phyloP scores from a whole-genome alignment of 768 basidiomycete genomes.

The Trametes elegans region DNA sequence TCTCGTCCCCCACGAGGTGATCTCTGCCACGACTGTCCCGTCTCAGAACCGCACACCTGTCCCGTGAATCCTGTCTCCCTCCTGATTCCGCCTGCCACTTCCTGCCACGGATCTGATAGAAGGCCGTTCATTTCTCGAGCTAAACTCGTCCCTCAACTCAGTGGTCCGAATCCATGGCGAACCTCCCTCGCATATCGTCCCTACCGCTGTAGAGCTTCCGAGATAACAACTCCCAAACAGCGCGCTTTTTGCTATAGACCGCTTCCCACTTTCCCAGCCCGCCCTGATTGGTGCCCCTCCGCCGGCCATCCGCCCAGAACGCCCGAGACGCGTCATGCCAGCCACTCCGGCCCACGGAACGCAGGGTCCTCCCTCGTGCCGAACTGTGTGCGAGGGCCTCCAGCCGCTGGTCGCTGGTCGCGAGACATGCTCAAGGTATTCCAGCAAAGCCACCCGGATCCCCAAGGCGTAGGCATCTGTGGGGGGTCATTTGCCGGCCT shows the following conservation, averaged over 20 bases:
- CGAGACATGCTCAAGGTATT: background rate
- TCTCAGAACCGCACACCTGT: background rate
- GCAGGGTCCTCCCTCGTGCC: background rate
- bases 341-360: background rate
- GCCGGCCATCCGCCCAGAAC: conserved; percentile 2
- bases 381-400: conserved; percentile 1
- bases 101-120: conserved; percentile 29
- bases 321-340: conserved; percentile 6
- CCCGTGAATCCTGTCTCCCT: conserved; percentile 9
- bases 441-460: background rate
- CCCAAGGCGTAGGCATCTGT: conserved; percentile 3
- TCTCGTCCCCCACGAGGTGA: conserved; percentile 27
- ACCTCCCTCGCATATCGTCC: conserved; percentile 8
- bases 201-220: conserved; percentile 17
- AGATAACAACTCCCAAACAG: conserved; percentile 19
- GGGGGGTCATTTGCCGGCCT: conserved; percentile 2
- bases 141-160: conserved; percentile 23
- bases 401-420: background rate
- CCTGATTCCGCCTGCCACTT: conserved; percentile 13
- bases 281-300: conserved; percentile 8
- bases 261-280: conserved; percentile 8
- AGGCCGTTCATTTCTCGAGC: conserved; percentile 21
- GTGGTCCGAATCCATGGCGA: conserved; percentile 20
- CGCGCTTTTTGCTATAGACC: conserved; percentile 23
- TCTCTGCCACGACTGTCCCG: conserved; percentile 3